phyloP scores from a whole-genome alignment of 1,284 basidiomycete genomes.

The Anthracocystis walkeri region DNA sequence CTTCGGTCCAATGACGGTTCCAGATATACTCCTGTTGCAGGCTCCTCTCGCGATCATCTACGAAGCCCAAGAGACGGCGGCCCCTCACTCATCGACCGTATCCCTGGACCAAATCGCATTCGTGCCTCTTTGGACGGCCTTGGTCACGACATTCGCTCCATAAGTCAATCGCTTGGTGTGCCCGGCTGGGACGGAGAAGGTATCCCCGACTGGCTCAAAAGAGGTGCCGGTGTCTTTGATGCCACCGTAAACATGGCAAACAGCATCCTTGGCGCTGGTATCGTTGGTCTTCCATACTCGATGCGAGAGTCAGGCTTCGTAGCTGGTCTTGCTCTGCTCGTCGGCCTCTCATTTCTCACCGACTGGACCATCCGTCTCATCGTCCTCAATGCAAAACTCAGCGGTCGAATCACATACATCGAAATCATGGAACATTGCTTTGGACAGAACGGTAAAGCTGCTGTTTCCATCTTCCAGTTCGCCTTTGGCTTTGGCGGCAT shows the following conservation, averaged over 20 bases:
- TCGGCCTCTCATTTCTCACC: slow-evolving; percentile 84
- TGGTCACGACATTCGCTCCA: slow-evolving; percentile 55
- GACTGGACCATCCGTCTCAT: slow-evolving; percentile 99
- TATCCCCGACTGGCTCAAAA: slow-evolving; percentile 70
- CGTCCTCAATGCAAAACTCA: slow-evolving; percentile 89
- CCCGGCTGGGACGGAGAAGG: slow-evolving; percentile 72
- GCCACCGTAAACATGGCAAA: slow-evolving; percentile 95
- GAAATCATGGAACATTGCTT: slow-evolving; percentile 97
- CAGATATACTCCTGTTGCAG: slow-evolving; percentile 15
- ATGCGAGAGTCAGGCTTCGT: slow-evolving; percentile 92
- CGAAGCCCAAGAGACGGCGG: slow-evolving; percentile 31
- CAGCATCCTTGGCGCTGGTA: slow-evolving; percentile 91
- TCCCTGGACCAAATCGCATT: slow-evolving; percentile 25
- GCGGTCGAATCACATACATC: slow-evolving; percentile 91
- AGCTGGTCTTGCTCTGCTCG: slow-evolving; percentile 82
- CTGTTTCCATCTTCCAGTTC: slow-evolving; percentile 97
- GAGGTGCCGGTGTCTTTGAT: slow-evolving; percentile 82
- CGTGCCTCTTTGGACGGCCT: slow-evolving; percentile 55
- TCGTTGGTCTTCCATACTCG: slow-evolving; percentile 82
- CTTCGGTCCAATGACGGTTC: slow-evolving; percentile 8
- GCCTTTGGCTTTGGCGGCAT: slow-evolving; percentile 93
- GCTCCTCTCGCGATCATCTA: slow-evolving; percentile 9
- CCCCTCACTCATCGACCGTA: slow-evolving; percentile 41
- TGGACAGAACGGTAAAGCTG: slow-evolving; percentile 77
- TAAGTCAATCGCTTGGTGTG: slow-evolving; percentile 50